Base-by-base conservation (phyloP, 202 grass and related monocot genomes). In the Hordeum pubiflorum region DNA sequence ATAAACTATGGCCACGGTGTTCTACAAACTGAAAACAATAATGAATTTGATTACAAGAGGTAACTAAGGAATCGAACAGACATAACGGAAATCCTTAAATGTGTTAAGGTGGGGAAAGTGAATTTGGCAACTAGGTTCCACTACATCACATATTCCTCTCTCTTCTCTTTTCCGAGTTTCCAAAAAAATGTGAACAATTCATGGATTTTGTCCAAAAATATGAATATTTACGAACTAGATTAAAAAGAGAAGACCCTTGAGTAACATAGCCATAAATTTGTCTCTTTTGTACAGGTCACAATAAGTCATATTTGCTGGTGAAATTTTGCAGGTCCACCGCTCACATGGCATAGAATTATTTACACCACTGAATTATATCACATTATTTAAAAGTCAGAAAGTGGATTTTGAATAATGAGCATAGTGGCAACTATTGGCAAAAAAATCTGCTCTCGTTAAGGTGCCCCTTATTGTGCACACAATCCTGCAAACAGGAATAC, bases 41-140 rank as follows among this genome's bases (percentile, higher is more conserved):
- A 21, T 37, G 38, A 36, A 82, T 31, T 63, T 34, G 29, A 26
- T 36, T 80, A 72, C 57, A 62, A 36, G 58, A 39, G 43, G 50
- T 58, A 76, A 72, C 11, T 72, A 80, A 32, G 58, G 46, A 72
- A 72, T 14, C 5, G 5, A 71, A 86, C 17, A 68, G 58, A 72
- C 8, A 5, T 40, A 23, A 50, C 23, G 8, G 27, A 34, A 69
- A 4, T 66, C 20, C 32, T 80, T 58, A 11, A 36, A 52, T 31
- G 63, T 74, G 40, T 29, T 62, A 23, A 36, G 11, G 68, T 48
- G 17, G 67, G 13, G 67, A 40, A 70, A 70, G 39, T 44, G 43
- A 70, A 46, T 46, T 70, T 46, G 67, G 38, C 67, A 46, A 44
- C 39, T 70, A 27, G 39, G 24, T 71, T 22, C 40, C 40, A 71